phyloP scores from a whole-genome alignment of 805 yeast genomes.

The Zygotorulaspora danielsina region DNA sequence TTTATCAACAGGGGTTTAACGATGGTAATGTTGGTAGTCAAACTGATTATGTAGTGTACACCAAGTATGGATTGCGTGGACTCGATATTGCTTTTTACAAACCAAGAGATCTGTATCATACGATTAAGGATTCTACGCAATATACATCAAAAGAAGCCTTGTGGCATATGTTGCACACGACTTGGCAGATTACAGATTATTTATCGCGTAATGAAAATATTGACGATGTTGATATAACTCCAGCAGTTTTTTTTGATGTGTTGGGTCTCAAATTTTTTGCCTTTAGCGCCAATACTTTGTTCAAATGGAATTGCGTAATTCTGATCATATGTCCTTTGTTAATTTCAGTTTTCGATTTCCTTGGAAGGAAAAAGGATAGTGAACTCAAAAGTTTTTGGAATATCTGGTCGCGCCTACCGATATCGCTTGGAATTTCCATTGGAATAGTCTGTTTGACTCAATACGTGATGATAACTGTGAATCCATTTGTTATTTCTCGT shows the following conservation, averaged over 20 bases:
- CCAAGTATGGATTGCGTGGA: constrained; percentile 67
- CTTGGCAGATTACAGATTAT: constrained; percentile 54
- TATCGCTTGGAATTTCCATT: constrained; percentile 47
- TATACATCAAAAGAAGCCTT: constrained; percentile 63
- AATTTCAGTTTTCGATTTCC: constrained; percentile 44
- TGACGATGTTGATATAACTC: constrained; percentile 32
- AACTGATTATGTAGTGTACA: constrained; percentile 78
- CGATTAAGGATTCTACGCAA: constrained; percentile 62
- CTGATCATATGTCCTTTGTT: constrained; percentile 54
- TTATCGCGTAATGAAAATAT: constrained; percentile 41
- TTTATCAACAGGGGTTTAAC: constrained; percentile 82
- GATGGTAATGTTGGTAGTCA: constrained; percentile 68
- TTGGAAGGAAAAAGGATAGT: constrained; percentile 44
- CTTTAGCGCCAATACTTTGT: constrained; percentile 48
- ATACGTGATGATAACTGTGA: constrained; percentile 39
- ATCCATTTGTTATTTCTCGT: constrained; percentile 51
- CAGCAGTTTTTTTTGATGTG: constrained; percentile 64
- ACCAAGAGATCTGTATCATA: constrained; percentile 82
- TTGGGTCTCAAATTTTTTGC: constrained; percentile 53
- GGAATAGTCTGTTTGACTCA: constrained; percentile 37
- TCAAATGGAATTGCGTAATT: constrained; percentile 48
- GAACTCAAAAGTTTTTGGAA: constrained; percentile 43
- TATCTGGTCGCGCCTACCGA: constrained; percentile 53
- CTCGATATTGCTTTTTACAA: constrained; percentile 85
- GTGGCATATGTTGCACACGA: constrained; percentile 77